phyloP scores from a whole-genome alignment of 768 basidiomycete species.

The Hygrocybe punicea region DNA sequence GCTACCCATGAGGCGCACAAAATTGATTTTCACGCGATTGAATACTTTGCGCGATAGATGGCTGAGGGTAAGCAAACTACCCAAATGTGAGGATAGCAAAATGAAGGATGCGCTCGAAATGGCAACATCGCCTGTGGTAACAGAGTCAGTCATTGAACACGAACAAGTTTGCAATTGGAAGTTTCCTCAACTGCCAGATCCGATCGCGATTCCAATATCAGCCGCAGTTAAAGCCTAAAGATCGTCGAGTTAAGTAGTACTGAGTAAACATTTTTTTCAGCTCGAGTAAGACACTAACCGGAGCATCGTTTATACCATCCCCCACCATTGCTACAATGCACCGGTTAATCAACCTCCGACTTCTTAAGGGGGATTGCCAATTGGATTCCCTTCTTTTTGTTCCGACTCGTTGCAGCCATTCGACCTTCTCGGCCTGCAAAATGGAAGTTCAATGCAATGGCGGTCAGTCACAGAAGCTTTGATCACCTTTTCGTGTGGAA shows the following conservation, averaged over 20 bases:
- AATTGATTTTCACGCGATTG: slow-evolving; percentile 69
- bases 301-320: slow-evolving; percentile 64
- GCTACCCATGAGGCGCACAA: slow-evolving; percentile 43
- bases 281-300: slow-evolving; percentile 28
- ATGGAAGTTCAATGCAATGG: not conserved
- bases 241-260: too few species aligned
- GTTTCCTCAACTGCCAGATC: slow-evolving; percentile 55
- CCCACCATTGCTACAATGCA: slow-evolving; percentile 56
- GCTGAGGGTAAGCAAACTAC: slow-evolving; percentile 54
- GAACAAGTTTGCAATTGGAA: too few species aligned
- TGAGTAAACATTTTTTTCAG: not conserved
- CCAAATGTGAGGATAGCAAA: slow-evolving; percentile 65
- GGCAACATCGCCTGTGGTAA: slow-evolving; percentile 54
- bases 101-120: slow-evolving; percentile 79
- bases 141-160: not conserved
- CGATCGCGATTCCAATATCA: slow-evolving; percentile 62
- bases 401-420: slow-evolving; percentile 46
- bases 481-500: slow-evolving; percentile 75
- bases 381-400: not conserved
- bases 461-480: not conserved
- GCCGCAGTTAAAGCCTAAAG: slow-evolving; percentile 49
- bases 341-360: slow-evolving; percentile 36
- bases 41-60: slow-evolving; percentile 65
- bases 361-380: slow-evolving; percentile 10
- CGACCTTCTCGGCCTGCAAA: slow-evolving; percentile 53